Evolutionary conservation across 371 early-diverging fungal genomes (phyloP).

Genomic region (Cokeromyces recurvatus): DNA sequence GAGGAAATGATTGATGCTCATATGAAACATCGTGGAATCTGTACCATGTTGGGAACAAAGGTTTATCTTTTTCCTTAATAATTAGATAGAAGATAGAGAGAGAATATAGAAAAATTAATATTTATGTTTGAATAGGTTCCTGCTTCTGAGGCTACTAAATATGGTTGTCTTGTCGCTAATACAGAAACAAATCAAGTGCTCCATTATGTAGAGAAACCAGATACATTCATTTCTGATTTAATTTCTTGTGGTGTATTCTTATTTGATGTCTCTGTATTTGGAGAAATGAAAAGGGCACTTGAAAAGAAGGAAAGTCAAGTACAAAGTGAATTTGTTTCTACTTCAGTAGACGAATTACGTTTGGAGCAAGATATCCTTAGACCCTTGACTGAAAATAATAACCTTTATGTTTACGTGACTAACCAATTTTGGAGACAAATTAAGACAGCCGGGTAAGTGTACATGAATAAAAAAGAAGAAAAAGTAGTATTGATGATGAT

Average conservation of each 20-base stretch:
- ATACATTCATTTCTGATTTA: slow-evolving; percentile 87
- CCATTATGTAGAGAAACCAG: slow-evolving; percentile 98
- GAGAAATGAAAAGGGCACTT: slow-evolving; percentile 76
- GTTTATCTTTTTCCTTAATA: slow-evolving; percentile 42
- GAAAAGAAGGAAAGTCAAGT: slow-evolving; percentile 53
- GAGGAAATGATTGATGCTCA: slow-evolving; percentile 81
- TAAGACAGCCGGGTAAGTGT: slow-evolving; percentile 69
- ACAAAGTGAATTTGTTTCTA: slow-evolving; percentile 4
- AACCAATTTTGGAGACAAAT: slow-evolving; percentile 91
- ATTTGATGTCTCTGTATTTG: slow-evolving; percentile 83
- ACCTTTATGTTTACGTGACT: slow-evolving; percentile 78
- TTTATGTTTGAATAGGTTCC: slow-evolving; percentile 38
- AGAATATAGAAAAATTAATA: too few relatives aligned
- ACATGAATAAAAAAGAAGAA: neutral
- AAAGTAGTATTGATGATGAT: neutral
- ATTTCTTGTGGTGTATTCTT: slow-evolving; percentile 93
- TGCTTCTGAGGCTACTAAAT: slow-evolving; percentile 73
- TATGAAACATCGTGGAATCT: slow-evolving; percentile 68
- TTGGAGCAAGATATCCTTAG: slow-evolving; percentile 93
- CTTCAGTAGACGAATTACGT: slow-evolving; percentile 33
- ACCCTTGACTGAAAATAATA: slow-evolving; percentile 73
- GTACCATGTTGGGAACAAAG: slow-evolving; percentile 85
- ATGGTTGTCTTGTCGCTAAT: slow-evolving; percentile 91
- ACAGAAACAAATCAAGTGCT: slow-evolving; percentile 79
- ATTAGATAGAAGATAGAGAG: too few relatives aligned